Evolutionary conservation across 495 filamentous ascomycete species (phyloP).

Genomic region (Trichoderma orchidacearum): DNA sequence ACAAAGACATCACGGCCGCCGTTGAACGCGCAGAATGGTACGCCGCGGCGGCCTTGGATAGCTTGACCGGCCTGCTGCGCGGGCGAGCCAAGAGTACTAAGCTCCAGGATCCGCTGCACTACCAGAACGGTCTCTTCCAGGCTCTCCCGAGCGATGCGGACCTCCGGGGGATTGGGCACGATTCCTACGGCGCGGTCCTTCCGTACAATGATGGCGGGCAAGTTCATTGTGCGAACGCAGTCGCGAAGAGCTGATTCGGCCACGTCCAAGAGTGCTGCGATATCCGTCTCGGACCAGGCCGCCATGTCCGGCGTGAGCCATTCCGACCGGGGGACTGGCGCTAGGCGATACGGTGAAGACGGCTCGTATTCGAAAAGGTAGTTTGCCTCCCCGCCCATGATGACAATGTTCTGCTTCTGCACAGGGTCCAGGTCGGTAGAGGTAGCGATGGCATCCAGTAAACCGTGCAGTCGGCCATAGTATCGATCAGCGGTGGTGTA

Average conservation of each 20-base stretch:
- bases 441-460: conserved; percentile 69
- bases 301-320: conserved; percentile 87
- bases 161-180: conserved; percentile 41
- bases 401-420: conserved; percentile 64
- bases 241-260: conserved; percentile 73
- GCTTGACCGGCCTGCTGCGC: not conserved
- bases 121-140: conserved; percentile 93
- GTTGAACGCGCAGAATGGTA: conserved; percentile 98
- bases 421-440: conserved; percentile 39
- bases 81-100: conserved; percentile 32
- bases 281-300: conserved; percentile 67
- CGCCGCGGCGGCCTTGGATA: conserved; percentile 21
- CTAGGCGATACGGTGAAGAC: conserved; percentile 36
- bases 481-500: conserved; percentile 81
- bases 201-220: conserved; percentile 65
- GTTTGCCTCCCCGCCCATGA: conserved; percentile 80
- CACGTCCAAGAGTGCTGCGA: conserved; percentile 65
- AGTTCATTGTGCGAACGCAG: conserved; percentile 58
- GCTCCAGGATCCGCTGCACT: conserved; percentile 80
- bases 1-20: conserved; percentile 96
- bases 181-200: conserved; percentile 95
- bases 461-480: conserved; percentile 68
- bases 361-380: conserved; percentile 69
- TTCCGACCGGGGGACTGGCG: conserved; percentile 48
- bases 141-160: conserved; percentile 70